Evolutionary conservation across 192 early-diverging fungal genomes (phyloP).

Genomic region (Podila epicladia): DNA sequence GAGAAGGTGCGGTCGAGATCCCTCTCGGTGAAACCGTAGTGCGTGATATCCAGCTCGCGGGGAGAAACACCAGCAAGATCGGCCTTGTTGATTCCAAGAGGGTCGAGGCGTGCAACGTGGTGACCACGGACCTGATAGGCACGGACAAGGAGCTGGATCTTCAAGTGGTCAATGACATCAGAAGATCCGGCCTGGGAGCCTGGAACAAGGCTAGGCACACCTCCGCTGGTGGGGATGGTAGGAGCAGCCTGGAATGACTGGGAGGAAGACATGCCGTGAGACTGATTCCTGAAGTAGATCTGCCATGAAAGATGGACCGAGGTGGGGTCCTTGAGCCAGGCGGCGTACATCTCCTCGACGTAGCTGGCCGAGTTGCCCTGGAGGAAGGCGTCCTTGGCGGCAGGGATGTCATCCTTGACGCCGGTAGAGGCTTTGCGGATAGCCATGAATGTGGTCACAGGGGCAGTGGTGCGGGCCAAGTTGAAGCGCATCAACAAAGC

Average conservation of each 20-base stretch:
- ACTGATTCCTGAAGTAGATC: constrained; percentile 91
- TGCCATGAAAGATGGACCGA: constrained; percentile 98
- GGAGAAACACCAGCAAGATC: constrained; percentile 65
- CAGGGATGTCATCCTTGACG: constrained; percentile 51
- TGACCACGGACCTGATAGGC: constrained; percentile 98
- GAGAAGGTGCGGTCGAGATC: constrained; percentile 93
- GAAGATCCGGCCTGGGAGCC: constrained; percentile 52
- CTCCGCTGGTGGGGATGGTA: constrained; percentile 75
- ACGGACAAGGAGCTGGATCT: constrained; percentile 95
- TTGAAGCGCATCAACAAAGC: constrained; percentile 30
- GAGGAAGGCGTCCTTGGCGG: constrained; percentile 83
- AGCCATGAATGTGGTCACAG: constrained; percentile 27
- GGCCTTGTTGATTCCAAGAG: constrained; percentile 83
- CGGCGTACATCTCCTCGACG: constrained; percentile 96
- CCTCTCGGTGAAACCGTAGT: constrained; percentile 95
- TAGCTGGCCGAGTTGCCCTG: constrained; percentile 87
- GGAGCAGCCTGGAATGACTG: constrained; percentile 87
- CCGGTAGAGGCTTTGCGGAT: constrained; percentile 34
- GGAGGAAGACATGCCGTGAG: constrained; percentile 66
- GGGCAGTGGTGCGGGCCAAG: constrained; percentile 23
- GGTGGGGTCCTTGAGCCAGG: constrained; percentile 89
- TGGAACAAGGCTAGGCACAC: constrained; percentile 65
- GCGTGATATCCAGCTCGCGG: constrained; percentile 83
- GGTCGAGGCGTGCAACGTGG: constrained; percentile 95
- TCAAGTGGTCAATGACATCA: constrained; percentile 96